Evolutionary conservation across 495 filamentous ascomycete genomes (phyloP), one percentile per base, ranked within the genome.

Genomic region (Thozetella sp.): DNA sequence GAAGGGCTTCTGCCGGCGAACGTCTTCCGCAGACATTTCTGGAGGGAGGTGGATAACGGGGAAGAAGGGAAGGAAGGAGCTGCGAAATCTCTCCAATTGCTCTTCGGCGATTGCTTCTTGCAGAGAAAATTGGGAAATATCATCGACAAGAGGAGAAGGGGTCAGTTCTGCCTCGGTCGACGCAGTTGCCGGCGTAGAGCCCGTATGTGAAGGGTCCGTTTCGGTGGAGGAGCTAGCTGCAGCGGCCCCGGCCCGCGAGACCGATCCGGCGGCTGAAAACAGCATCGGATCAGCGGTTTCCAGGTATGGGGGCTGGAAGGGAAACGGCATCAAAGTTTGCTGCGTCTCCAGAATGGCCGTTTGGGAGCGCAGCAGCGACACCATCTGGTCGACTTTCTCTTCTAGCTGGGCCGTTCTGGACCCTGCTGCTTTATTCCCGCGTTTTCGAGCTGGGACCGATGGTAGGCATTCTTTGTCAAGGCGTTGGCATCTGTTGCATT

Each of bases 331-430:
- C 9, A 15, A 15, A 37, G 6, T 15, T 37, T 37, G 30, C 15
- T 37, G 30, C 15, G 30, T 37, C 19, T 50, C 46, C 15, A 4
- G 17, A n/a, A 23, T n/a, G 19, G 11, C 25, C 25, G 37, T 25
- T 27, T 55, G 53, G 2, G 22, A 37, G 17, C 75, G 72, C 20
- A 83, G 65, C 2, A 79, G 57, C 15, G 74, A 76, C 22, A 80
- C 74, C 25, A 83, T 64, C 56, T 70, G 72, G 57, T 83, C 80
- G 45, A 83, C 64, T 60, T 82, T 83, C 48, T 76, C 77, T 60
- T 83, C 80, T 2, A 81, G 71, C 46, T 76, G 74, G 6, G 67
- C 66, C 0, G 67, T 69, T 53, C 65, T 75, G 9, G 68, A 37
- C 10, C 25, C 50, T 1, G 24, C 23, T 15, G 54, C 15, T 46